Base-by-base conservation (phyloP, 257 asterid genomes). In the Fraxinus quadrangulata region DNA sequence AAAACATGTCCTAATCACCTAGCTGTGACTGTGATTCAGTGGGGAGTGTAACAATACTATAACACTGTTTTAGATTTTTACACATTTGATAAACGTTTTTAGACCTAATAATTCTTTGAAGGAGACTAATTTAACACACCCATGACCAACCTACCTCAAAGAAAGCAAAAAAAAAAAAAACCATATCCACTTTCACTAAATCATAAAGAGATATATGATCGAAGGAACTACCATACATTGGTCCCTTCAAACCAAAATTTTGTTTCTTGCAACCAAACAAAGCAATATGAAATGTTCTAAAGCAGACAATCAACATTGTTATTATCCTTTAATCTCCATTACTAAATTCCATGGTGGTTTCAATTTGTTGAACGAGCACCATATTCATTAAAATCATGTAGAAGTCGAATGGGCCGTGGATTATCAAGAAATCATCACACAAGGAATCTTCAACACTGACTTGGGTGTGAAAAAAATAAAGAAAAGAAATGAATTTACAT, bases 371-470 rank as follows among this genome's bases (percentile, higher is more conserved):
- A 28, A 54, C 47, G 28, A 21, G n/a, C 80, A 63, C 11, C 67
- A 65, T 75, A 77, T 21, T 12, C 10, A 71, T 79, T 24, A 63
- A 51, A 36, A 45, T 26, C 71, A 69, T 74, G 47, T 42, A 42
- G 63, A 65, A 28, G 51, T 24, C 33, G 49, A 67, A 2, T 10
- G 21, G 28, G 72, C 26, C 23, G 2, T 59, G 49, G 31, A 75
- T 23, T 33, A 39, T 23, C 26, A 37, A 45, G 65, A 42, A 74
- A 28, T 30, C 36, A 61, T 19, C 67, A 40, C 49, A 40, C n/a
- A 37, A 45, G 49, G 42, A 70, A 28, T 30, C 36, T 42, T 19
- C 71, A 67, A 42, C 59, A 51, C 74, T 40, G 75, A 68, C 33
- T 66, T 42, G n/a, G 73, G 69, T 72, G 8, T 19, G 26, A 9